Percentiles rank a stretch among this genome's conserved stretches.
phyloP scores from a whole-genome alignment of 2,329 filamentous ascomycete species.

The Verticillium alfalfae region DNA sequence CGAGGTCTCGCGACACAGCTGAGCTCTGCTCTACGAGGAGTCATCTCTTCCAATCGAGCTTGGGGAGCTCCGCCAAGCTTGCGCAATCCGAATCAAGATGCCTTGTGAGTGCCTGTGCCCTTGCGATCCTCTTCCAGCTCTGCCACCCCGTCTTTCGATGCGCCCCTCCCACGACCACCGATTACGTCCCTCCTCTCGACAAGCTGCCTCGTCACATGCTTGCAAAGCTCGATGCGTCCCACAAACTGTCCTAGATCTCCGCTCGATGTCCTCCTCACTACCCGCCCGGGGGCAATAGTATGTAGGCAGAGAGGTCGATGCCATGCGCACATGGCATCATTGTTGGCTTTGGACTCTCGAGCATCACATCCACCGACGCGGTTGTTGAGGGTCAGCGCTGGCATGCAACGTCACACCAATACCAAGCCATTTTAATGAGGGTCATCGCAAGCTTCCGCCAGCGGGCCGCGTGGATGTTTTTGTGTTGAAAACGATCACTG shows the following conservation, averaged over 20 bases:
- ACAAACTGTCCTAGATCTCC: background rate
- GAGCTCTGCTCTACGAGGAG: constrained; percentile 1
- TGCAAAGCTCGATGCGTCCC: background rate
- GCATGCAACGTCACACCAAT: background rate
- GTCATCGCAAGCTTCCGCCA: background rate
- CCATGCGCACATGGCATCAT: background rate
- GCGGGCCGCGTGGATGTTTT: background rate
- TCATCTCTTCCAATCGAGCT: constrained; percentile 7
- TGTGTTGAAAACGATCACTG: background rate
- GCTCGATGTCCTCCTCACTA: constrained; percentile 8
- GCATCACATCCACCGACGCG: background rate
- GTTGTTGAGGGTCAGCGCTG: background rate
- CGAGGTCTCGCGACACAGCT: constrained; percentile 13
- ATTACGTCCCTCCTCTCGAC: background rate
- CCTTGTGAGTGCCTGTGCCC: constrained; percentile 13
- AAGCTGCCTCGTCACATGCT: background rate
- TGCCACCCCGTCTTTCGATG: background rate
- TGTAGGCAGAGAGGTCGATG: background rate
- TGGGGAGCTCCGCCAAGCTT: constrained; percentile 4
- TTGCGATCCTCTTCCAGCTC: background rate
- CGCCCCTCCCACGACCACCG: background rate
- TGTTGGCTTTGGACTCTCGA: background rate
- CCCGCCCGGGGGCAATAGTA: background rate
- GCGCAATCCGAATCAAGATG: constrained; percentile 15
- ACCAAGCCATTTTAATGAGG: background rate